Percentiles rank a stretch among this genome's conserved stretches.
Conservation (phyloP, 2,329 filamentous ascomycete genomes). For the Aureobasidium sp. region DNA sequence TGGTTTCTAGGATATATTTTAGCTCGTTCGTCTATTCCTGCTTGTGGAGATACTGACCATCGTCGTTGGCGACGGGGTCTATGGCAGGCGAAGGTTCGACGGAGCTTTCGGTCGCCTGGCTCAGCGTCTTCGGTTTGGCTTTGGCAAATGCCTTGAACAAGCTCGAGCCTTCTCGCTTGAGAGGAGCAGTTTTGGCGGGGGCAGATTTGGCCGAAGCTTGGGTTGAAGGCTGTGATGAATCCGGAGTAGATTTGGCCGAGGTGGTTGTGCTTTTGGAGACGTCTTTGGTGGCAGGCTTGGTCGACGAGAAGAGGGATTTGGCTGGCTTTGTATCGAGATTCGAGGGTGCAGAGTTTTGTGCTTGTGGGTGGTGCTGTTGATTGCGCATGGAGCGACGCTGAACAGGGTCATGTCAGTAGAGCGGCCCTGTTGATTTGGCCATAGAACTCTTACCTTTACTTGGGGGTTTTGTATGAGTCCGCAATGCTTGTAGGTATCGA, state of each 20-base stretch:
- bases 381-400: slow-evolving; percentile 39
- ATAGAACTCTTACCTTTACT: slow-evolving; percentile 42
- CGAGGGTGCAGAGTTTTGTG: slow-evolving; percentile 18
- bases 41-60: neutral
- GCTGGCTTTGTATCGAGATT: slow-evolving; percentile 20
- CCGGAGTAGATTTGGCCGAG: slow-evolving; percentile 30
- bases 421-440: neutral
- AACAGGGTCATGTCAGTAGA: neutral
- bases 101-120: slow-evolving; percentile 34
- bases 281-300: slow-evolving; percentile 20
- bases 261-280: slow-evolving; percentile 34
- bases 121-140: slow-evolving; percentile 49
- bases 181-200: slow-evolving; percentile 35
- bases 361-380: slow-evolving; percentile 35
- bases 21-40: neutral
- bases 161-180: slow-evolving; percentile 56
- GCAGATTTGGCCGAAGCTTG: slow-evolving; percentile 30
- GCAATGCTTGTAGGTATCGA: slow-evolving; percentile 55
- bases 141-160: slow-evolving; percentile 76
- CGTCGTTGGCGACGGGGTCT: slow-evolving; percentile 23
- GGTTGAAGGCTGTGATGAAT: slow-evolving; percentile 21
- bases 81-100: slow-evolving; percentile 32
- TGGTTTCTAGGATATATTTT: slow-evolving; percentile 23
- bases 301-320: slow-evolving; percentile 19
- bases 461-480: slow-evolving; percentile 69